Evolutionary conservation across 306 rosid genomes (phyloP).

Genomic region (Prunus mongolica): DNA sequence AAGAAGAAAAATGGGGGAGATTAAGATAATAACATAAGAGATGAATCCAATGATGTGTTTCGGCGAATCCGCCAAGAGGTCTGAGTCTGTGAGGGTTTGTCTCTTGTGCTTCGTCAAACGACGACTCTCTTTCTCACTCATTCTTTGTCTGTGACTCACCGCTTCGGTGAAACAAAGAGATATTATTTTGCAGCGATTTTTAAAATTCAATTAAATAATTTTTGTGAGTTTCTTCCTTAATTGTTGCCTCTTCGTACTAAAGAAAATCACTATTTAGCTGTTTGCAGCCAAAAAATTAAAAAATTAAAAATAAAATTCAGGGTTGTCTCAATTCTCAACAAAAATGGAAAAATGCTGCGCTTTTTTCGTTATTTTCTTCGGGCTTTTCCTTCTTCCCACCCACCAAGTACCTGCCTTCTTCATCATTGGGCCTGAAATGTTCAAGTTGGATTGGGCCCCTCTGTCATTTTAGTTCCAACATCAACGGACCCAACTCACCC

Average conservation of each 20-base stretch:
- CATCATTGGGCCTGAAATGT: background rate
- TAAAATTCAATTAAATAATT: too few relatives aligned
- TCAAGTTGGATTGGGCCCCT: background rate
- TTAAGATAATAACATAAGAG: background rate
- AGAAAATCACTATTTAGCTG: background rate
- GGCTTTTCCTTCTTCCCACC: background rate
- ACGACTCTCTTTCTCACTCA: background rate
- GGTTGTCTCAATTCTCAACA: background rate
- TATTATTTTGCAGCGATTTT: background rate
- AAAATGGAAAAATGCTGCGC: background rate
- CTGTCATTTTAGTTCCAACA: background rate
- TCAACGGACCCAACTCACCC: background rate
- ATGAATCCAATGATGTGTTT: constrained; percentile 11
- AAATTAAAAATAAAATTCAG: too few relatives aligned
- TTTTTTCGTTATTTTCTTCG: background rate
- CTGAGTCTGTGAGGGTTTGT: background rate
- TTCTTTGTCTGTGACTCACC: background rate
- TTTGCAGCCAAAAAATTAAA: background rate
- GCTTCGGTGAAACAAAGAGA: background rate
- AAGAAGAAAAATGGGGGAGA: background rate
- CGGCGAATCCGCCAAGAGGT: background rate
- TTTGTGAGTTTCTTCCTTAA: too few relatives aligned
- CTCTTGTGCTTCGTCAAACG: background rate
- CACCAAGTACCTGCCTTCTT: background rate
- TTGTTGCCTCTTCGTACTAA: background rate